phyloP scores from a whole-genome alignment of 306 rosid species.

The Macrotyloma uniflorum region DNA sequence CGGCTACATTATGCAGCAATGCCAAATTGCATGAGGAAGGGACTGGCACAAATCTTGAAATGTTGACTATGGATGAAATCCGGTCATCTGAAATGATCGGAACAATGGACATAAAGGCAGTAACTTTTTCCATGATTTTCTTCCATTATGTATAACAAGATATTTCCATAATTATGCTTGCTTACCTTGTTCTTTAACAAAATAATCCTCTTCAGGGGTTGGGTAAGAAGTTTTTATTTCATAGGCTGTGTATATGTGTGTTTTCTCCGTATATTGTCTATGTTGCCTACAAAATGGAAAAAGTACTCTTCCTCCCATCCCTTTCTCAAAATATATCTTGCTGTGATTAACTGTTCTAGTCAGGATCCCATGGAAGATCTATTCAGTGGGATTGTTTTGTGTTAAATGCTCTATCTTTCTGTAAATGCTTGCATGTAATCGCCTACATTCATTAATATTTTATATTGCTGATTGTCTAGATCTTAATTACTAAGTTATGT shows the following conservation, averaged over 20 bases:
- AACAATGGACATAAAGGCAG: constrained; percentile 53
- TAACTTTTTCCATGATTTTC: constrained; percentile 32
- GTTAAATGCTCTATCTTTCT: background rate
- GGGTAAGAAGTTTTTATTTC: constrained; percentile 19
- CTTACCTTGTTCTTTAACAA: background rate
- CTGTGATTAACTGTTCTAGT: constrained; percentile 22
- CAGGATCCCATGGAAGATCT: constrained; percentile 16
- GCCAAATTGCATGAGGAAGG: constrained; percentile 44
- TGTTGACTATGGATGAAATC: constrained; percentile 50
- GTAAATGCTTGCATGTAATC: constrained; percentile 1
- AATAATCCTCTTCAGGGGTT: constrained; percentile 17
- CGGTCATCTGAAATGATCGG: constrained; percentile 46
- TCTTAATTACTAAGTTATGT: constrained; percentile 27
- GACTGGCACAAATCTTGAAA: constrained; percentile 39
- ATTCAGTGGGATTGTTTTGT: constrained; percentile 22
- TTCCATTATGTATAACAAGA: background rate
- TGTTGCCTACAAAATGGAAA: background rate
- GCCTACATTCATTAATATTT: constrained; percentile 6
- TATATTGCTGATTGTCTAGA: constrained; percentile 12
- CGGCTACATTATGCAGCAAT: constrained; percentile 43
- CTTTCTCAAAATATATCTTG: background rate
- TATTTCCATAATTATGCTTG: constrained; percentile 21
- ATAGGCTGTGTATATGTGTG: background rate
- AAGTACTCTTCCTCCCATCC: background rate
- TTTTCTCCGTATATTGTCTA: constrained; percentile 22